Conservation (phyloP, 805 yeast species). For the Sungouiella blattae region DNA sequence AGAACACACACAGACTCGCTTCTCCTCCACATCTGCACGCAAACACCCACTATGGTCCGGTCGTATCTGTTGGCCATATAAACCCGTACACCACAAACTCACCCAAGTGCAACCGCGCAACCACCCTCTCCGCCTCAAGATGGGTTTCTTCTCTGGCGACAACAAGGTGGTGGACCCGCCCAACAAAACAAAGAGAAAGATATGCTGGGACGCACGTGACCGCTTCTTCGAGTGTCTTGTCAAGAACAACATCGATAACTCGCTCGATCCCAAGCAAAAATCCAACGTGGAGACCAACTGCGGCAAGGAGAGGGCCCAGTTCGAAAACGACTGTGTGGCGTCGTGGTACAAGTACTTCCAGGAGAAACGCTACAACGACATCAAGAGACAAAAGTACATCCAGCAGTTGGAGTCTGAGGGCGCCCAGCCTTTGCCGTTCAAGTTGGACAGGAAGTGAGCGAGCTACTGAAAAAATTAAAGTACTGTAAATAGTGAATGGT, state of each 20-base stretch:
- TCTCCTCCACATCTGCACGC: too few relatives aligned
- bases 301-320: conserved; percentile 50
- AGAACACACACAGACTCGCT: too few relatives aligned
- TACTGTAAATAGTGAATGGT: conserved; percentile 7
- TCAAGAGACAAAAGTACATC: conserved; percentile 63
- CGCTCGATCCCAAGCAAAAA: conserved; percentile 53
- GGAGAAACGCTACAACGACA: conserved; percentile 79
- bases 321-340: conserved; percentile 72
- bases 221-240: conserved; percentile 71
- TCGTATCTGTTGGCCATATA: too few relatives aligned
- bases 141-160: conserved; percentile 51
- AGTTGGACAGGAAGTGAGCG: conserved; percentile 21
- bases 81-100: conserved; percentile 5
- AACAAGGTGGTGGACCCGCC: conserved; percentile 43
- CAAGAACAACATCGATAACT: conserved; percentile 61
- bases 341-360: conserved; percentile 90
- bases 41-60: too few relatives aligned
- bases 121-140: conserved; percentile 15
- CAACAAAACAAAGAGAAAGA: conserved; percentile 63
- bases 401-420: conserved; percentile 70
- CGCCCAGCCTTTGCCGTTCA: conserved; percentile 25
- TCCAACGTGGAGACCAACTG: conserved; percentile 54
- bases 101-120: neutral
- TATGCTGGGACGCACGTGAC: conserved; percentile 92
- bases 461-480: neutral